These are phyloP conservation scores for Trichopus zeylanicus DNA, from an alignment of 116 monocot species.

Conservation along the genomic window DNA sequence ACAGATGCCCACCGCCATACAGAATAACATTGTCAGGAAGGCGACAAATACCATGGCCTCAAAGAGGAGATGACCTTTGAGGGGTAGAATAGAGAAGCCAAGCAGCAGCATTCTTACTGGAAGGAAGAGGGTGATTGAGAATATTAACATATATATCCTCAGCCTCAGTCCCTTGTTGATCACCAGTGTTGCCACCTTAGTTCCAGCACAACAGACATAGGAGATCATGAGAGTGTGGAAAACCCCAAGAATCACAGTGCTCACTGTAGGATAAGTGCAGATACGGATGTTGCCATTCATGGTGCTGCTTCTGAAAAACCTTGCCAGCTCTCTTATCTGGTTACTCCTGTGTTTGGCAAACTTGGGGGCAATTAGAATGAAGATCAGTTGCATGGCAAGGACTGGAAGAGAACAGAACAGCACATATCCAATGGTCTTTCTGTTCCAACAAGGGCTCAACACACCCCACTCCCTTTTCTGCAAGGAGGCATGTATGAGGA, in stretches of 20 bases:
- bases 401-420: conserved; percentile 52
- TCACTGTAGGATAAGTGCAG: conserved; percentile 76
- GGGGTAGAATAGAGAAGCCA: conserved; percentile 60
- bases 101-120: conserved; percentile 61
- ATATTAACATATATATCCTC: conserved; percentile 58
- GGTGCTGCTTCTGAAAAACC: conserved; percentile 39
- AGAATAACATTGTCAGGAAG: conserved; percentile 53
- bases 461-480: conserved; percentile 55
- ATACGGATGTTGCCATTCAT: conserved; percentile 14
- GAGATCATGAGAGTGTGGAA: conserved; percentile 42
- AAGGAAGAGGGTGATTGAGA: conserved; percentile 37
- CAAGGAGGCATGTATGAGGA: conserved; percentile 76
- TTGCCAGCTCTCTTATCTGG: conserved; percentile 15
- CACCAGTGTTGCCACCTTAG: conserved; percentile 44
- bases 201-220: conserved; percentile 54
- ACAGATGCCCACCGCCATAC: conserved; percentile 39
- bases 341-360: background rate
- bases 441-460: conserved; percentile 64
- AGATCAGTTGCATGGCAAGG: conserved; percentile 41
- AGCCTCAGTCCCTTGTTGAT: conserved; percentile 76
- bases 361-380: conserved; percentile 51
- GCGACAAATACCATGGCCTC: conserved; percentile 74
- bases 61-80: conserved; percentile 31
- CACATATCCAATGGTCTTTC: conserved; percentile 34
- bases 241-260: conserved; percentile 63